Conservation (phyloP, 129 eudicot genomes). For the Chrysanthemum makinoi region DNA sequence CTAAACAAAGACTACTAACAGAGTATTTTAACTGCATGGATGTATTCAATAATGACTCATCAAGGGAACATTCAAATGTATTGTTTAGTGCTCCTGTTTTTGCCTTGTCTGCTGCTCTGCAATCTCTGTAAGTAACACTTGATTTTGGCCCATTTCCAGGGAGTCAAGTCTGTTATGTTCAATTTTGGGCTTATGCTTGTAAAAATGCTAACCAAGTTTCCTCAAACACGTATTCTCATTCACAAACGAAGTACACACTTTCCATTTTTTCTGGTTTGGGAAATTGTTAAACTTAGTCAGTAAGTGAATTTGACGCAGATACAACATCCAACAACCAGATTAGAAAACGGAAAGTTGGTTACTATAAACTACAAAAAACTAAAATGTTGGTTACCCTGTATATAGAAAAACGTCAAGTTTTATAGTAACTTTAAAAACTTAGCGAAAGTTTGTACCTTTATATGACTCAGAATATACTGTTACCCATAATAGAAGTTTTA, state of each 20-base stretch:
- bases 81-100: slow-evolving; percentile 65
- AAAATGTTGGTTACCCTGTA: not conserved
- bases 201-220: not conserved
- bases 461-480: not conserved
- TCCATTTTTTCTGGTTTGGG: not conserved
- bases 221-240: not conserved
- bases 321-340: not conserved
- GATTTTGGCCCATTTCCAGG: slow-evolving; percentile 4
- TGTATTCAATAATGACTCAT: slow-evolving; percentile 35
- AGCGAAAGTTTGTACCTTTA: slow-evolving; percentile 2
- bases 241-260: not conserved
- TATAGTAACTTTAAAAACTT: not conserved
- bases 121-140: slow-evolving; percentile 61
- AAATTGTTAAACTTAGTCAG: not conserved
- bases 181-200: not conserved
- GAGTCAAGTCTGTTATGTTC: not conserved
- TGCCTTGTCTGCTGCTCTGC: slow-evolving; percentile 68
- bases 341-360: not conserved
- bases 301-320: not conserved
- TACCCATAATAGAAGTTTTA: not conserved
- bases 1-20: slow-evolving; percentile 52
- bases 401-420: not conserved
- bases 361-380: not conserved
- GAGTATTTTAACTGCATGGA: slow-evolving; percentile 69
- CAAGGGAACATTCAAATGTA: slow-evolving; percentile 30